phyloP scores from a whole-genome alignment of 2,329 filamentous ascomycete genomes.

The Elsinoe batatas region DNA sequence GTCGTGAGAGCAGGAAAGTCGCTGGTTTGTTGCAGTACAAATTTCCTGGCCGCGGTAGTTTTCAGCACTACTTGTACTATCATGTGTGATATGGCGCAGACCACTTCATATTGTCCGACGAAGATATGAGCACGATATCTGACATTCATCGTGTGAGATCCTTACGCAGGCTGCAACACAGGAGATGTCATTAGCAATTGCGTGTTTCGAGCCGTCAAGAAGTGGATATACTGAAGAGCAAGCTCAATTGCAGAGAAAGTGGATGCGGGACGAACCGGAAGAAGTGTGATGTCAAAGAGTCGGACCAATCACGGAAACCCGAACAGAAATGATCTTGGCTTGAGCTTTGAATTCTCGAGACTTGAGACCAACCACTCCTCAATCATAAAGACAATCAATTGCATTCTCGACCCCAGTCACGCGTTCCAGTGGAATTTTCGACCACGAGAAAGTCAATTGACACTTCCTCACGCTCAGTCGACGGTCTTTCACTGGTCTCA shows the following conservation, averaged over 20 bases:
- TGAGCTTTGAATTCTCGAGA: conserved; percentile 9
- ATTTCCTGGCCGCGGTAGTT: no score
- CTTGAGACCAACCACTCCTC: conserved; percentile 6
- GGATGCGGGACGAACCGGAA: background rate
- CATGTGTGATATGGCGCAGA: no score
- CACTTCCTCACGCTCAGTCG: background rate
- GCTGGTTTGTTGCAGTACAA: no score
- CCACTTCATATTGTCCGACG: no score
- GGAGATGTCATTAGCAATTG: background rate
- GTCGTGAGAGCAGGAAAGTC: no score
- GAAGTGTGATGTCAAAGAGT: background rate
- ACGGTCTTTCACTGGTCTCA: background rate
- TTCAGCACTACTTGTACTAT: no score
- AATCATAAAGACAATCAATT: background rate
- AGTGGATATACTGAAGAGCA: no score
- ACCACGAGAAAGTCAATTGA: background rate
- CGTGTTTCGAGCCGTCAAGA: background rate
- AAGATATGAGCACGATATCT: no score
- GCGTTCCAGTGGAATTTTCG: background rate
- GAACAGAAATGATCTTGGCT: conserved; percentile 3
- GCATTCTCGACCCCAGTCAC: background rate
- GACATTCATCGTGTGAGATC: no score
- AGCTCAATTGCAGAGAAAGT: background rate
- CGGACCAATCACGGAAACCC: background rate
- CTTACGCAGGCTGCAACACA: no score